phyloP scores from a whole-genome alignment of 768 basidiomycete genomes.

The Lentinula lateritia region DNA sequence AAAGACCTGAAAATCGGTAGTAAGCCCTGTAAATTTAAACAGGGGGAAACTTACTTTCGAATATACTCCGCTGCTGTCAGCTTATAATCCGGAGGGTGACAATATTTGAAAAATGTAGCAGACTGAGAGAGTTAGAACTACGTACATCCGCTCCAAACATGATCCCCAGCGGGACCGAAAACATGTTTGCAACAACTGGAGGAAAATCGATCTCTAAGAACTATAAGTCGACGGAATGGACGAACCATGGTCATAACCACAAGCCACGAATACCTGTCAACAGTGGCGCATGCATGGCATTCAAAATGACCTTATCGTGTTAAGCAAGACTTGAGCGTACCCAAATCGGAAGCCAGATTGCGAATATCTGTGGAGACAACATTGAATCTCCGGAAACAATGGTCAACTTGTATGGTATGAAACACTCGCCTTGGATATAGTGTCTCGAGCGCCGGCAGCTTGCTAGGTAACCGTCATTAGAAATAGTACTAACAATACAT shows the following conservation, averaged over 20 bases:
- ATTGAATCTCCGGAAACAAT: not conserved
- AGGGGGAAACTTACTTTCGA: constrained; percentile 39
- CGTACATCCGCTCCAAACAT: constrained; percentile 64
- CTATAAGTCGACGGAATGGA: not conserved
- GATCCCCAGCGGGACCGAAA: constrained; percentile 63
- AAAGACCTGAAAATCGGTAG: constrained; percentile 38
- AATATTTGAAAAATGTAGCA: not conserved
- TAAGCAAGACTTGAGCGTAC: constrained; percentile 25
- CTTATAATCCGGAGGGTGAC: constrained; percentile 19
- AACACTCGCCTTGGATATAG: constrained; percentile 55
- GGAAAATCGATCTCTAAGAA: not conserved
- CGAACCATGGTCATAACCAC: constrained; percentile 64
- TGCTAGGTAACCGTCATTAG: constrained; percentile 36
- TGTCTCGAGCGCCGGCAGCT: constrained; percentile 63
- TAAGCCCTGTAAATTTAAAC: not conserved
- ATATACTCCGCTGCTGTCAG: constrained; percentile 55
- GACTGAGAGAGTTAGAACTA: constrained; percentile 4
- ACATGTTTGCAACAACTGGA: constrained; percentile 72
- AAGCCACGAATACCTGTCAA: constrained; percentile 60
- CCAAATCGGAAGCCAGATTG: constrained; percentile 74
- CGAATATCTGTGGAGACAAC: constrained; percentile 37
- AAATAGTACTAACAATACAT: not conserved
- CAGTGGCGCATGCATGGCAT: not conserved
- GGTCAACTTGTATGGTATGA: not conserved
- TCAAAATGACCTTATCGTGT: not conserved